Conservation (phyloP, 345 rosid species). For the Ceriops decandra region DNA sequence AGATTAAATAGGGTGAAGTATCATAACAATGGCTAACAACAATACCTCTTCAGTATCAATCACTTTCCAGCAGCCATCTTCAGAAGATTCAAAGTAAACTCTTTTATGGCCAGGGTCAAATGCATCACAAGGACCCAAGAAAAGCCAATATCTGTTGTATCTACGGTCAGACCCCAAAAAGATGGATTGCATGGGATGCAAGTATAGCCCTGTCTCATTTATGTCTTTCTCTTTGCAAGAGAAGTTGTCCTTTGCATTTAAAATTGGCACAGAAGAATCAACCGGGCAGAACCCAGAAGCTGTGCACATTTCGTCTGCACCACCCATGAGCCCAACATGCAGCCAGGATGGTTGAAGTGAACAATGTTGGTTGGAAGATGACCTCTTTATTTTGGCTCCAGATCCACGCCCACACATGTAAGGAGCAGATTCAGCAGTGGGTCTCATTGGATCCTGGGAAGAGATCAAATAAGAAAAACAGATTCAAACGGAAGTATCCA, state of each 20-base stretch:
- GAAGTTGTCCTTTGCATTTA: constrained; percentile 27
- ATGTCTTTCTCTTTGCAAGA: constrained; percentile 28
- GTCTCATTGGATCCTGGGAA: constrained; percentile 52
- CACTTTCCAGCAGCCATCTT: constrained; percentile 98
- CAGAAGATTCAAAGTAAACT: constrained; percentile 94
- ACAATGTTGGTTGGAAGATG: constrained; percentile 42
- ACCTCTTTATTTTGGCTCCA: constrained; percentile 86
- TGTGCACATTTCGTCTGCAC: constrained; percentile 30
- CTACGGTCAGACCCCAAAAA: constrained; percentile 96
- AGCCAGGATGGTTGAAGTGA: constrained; percentile 65
- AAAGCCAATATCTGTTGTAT: constrained; percentile 95
- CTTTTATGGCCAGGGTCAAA: constrained; percentile 92
- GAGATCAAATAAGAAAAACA: not conserved
- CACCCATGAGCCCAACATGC: constrained; percentile 40
- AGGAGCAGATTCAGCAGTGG: constrained; percentile 39
- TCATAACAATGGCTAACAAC: constrained; percentile 8
- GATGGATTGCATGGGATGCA: constrained; percentile 83
- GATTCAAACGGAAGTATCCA: too few species aligned
- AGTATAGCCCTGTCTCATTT: constrained; percentile 28
- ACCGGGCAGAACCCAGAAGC: constrained; percentile 53
- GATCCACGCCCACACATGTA: constrained; percentile 53
- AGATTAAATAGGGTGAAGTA: not conserved
- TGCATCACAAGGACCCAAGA: constrained; percentile 85
- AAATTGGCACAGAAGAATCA: constrained; percentile 57
- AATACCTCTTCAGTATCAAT: constrained; percentile 79